Evolutionary conservation across 139 green algal genomes (phyloP), one percentile per base, ranked within the genome.

Genomic region (Medakamo hakoo): DNA sequence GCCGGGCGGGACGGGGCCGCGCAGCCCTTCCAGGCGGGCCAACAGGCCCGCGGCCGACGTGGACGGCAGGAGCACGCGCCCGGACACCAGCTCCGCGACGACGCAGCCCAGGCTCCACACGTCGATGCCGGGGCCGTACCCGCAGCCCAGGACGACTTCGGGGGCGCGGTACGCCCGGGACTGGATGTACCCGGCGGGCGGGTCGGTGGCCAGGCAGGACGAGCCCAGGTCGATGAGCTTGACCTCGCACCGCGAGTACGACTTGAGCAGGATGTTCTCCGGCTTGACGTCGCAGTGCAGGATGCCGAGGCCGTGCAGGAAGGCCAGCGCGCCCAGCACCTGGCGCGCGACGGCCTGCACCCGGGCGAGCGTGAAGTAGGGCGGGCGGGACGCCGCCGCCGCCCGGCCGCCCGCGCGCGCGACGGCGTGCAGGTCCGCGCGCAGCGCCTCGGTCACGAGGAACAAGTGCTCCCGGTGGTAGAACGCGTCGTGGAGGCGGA

Each of bases 391-490:
- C 4, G 26, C 28, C 29, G 60, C 28, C 22, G 60, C 27, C 9
- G 20, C 4, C 29, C 19, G 24, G 64, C 68, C 60, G 82, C 24
- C 84, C 82, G 9, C 69, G 80, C 66, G 94, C 88, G 18, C 79
- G 67, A 97, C 95, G 78, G 97, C 88, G 75, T 97, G 97, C 72
- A 98, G 80, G 75, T 98, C 98, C 67, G 88, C 84, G 4, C 86
- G 80, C 66, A 98, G 84, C 63, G 98, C 80, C 82, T 98, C 92
- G 62, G 81, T 94, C 40, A 96, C 89, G 28, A 98, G 85, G 74
- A 97, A 87, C 26, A 98, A 78, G 67, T 98, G 92, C 78, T 98
- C 92, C 81, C 87, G 86, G 67, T 89, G 92, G 77, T 98, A 98
- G 66, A 97, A 97, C 74, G 85, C 96, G 75, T 98, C 90, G 67